phyloP scores from a whole-genome alignment of 202 grass and related monocot species.

The Schoenoplectus triqueter region DNA sequence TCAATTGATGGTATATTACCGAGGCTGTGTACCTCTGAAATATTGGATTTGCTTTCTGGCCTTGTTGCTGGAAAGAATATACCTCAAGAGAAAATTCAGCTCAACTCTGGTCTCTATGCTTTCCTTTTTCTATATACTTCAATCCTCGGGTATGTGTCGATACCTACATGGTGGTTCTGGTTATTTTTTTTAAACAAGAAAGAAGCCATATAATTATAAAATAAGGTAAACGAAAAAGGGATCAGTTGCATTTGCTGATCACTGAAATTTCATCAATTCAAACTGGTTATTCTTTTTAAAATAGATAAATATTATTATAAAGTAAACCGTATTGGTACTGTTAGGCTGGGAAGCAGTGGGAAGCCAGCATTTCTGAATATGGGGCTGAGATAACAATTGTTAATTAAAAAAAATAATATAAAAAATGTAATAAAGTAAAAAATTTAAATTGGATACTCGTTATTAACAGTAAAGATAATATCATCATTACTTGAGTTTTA shows the following conservation, averaged over 20 bases:
- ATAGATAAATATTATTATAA: not conserved
- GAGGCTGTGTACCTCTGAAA: conserved; percentile 46
- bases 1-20: conserved; percentile 28
- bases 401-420: no score
- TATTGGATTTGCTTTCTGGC: conserved; percentile 42
- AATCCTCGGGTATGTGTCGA: conserved; percentile 55
- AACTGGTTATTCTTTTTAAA: not conserved
- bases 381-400: no score
- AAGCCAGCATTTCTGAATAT: no score
- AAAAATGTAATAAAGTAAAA: no score
- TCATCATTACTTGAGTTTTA: no score
- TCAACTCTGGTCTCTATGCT: conserved; percentile 60
- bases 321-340: not conserved
- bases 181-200: not conserved
- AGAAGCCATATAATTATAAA: not conserved
- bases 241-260: not conserved
- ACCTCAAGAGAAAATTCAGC: conserved; percentile 71
- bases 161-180: not conserved
- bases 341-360: not conserved
- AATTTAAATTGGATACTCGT: no score
- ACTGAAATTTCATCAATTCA: not conserved
- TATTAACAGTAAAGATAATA: no score
- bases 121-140: conserved; percentile 88
- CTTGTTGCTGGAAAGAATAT: conserved; percentile 58
- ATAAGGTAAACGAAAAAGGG: not conserved